A percentile compares a stretch with the other conserved stretches of the same genome.
Conservation (phyloP, 306 rosid genomes). For the Cicer pinnatifidum region DNA sequence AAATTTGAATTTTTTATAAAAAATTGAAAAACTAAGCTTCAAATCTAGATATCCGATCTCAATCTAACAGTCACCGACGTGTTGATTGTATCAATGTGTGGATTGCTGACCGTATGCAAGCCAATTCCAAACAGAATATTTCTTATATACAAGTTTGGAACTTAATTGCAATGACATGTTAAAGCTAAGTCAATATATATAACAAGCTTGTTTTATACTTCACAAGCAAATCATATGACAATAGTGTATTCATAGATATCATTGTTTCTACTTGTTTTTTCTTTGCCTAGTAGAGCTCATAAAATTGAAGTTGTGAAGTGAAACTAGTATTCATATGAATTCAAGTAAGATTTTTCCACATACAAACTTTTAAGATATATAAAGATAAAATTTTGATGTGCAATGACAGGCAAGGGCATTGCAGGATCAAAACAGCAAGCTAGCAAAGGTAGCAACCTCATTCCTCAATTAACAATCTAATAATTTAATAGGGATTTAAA, state of each 20-base stretch:
- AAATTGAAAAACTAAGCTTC: too few relatives aligned
- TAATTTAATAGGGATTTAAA: background rate
- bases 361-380: background rate
- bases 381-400: constrained; percentile 27
- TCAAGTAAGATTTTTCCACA: too few relatives aligned
- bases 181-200: background rate
- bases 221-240: background rate
- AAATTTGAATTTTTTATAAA: too few relatives aligned
- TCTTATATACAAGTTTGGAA: background rate
- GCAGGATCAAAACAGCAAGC: constrained; percentile 67
- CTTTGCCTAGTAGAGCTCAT: too few relatives aligned
- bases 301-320: background rate
- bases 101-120: too few relatives aligned
- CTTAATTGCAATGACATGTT: background rate
- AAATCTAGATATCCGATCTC: too few relatives aligned
- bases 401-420: constrained; percentile 68
- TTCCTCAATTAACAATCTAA: background rate
- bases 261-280: too few relatives aligned
- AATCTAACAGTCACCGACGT: too few relatives aligned
- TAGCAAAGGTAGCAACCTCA: constrained; percentile 63
- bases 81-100: too few relatives aligned
- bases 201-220: background rate
- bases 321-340: constrained; percentile 4
- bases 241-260: too few relatives aligned
- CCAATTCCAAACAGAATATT: background rate